Evolutionary conservation across 495 filamentous ascomycete genomes (phyloP).

Genomic region (Aspergillus nidulans): DNA sequence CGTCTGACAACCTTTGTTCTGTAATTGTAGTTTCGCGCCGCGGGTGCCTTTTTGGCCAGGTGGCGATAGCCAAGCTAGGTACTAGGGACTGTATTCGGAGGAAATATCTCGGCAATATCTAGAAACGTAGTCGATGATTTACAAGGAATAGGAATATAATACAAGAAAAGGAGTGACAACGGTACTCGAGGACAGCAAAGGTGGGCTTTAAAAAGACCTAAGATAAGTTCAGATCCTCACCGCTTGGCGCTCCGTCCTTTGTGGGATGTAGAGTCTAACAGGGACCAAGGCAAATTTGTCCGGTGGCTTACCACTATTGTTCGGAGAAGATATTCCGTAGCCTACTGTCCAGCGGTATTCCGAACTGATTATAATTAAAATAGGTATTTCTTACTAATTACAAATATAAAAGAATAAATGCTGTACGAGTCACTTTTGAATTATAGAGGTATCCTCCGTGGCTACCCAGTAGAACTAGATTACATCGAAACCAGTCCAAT

Average conservation of each 20-base stretch:
- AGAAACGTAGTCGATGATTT: neutral
- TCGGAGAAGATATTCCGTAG: too few relatives aligned
- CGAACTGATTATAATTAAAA: too few relatives aligned
- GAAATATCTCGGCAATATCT: neutral
- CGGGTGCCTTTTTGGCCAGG: neutral
- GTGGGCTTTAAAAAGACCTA: neutral
- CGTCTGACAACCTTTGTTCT: neutral
- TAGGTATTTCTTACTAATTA: too few relatives aligned
- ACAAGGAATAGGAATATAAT: neutral
- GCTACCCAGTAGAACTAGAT: slow-evolving; percentile 21
- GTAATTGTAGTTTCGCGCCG: neutral
- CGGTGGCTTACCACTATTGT: too few relatives aligned
- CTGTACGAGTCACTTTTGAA: slow-evolving; percentile 18
- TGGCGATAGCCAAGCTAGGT: neutral
- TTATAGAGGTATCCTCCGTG: slow-evolving; percentile 8
- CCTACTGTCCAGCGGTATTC: too few relatives aligned
- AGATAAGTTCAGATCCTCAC: neutral
- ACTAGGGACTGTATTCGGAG: neutral
- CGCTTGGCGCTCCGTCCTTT: neutral
- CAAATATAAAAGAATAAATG: too few relatives aligned
- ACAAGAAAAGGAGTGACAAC: neutral
- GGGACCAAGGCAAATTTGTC: too few relatives aligned
- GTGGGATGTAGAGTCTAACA: too few relatives aligned
- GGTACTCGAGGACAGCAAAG: neutral
- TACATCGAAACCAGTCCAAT: slow-evolving; percentile 19